Conservation (phyloP, 2,329 filamentous ascomycete species). For the Colletotrichum incanum region DNA sequence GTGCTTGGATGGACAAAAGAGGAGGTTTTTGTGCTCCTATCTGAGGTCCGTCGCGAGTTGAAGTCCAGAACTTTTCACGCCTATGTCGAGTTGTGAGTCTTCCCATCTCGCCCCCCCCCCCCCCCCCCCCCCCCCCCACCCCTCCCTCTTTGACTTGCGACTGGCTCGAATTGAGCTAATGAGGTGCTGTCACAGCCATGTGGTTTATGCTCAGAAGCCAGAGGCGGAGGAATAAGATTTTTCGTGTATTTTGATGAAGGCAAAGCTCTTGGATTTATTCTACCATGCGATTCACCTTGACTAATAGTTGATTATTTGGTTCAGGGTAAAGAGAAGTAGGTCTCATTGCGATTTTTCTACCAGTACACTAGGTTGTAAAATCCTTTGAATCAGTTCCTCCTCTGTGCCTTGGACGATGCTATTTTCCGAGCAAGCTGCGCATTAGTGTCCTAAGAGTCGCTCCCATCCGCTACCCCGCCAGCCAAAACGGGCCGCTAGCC, state of each 20-base stretch:
- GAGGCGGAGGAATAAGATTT: background rate
- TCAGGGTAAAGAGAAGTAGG: background rate
- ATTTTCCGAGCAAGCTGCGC: background rate
- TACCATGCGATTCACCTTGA: background rate
- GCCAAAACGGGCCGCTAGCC: slow-evolving; percentile 2
- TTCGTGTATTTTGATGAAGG: background rate
- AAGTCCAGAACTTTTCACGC: slow-evolving; percentile 49
- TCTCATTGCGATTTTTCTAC: background rate
- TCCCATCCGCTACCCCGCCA: background rate
- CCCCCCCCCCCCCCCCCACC: too few relatives aligned
- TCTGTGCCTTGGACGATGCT: background rate
- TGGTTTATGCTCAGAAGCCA: slow-evolving; percentile 43
- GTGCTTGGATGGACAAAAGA: slow-evolving; percentile 49
- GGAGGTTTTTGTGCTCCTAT: slow-evolving; percentile 50
- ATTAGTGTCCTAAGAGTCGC: background rate
- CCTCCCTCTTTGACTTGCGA: background rate
- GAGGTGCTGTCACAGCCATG: slow-evolving; percentile 1
- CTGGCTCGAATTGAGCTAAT: background rate
- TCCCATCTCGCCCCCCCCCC: too few relatives aligned
- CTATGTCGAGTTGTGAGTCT: slow-evolving; percentile 46
- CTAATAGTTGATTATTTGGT: background rate
- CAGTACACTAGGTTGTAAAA: background rate
- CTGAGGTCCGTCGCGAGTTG: slow-evolving; percentile 50
- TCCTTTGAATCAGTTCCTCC: background rate
- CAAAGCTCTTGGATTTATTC: background rate